Conservation (phyloP, 1,139 yeast genomes). For the Yarrowia galli region DNA sequence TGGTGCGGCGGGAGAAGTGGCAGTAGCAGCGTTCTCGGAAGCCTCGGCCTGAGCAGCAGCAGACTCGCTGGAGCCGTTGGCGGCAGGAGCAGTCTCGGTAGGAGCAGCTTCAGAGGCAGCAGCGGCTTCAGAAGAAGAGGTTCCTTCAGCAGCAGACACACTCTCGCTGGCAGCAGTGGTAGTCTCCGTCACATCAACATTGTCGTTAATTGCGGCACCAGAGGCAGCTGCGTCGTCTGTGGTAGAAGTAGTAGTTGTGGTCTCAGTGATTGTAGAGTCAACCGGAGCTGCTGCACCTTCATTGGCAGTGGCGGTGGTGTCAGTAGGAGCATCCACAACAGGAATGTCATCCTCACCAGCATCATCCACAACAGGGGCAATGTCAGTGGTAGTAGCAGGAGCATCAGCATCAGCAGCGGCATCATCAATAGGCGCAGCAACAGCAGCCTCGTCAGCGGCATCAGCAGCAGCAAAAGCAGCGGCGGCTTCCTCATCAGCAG, state of each 20-base stretch:
- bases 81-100: neutral
- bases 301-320: neutral
- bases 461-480: neutral
- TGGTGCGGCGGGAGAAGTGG: neutral
- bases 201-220: neutral
- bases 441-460: neutral
- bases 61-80: constrained; percentile 1
- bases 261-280: neutral
- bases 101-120: neutral
- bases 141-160: no score
- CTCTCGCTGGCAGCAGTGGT: neutral
- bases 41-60: no score
- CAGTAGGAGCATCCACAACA: neutral
- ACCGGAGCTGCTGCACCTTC: neutral
- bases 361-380: neutral
- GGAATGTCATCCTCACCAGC: neutral
- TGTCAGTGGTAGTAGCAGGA: no score
- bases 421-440: neutral
- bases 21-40: neutral
- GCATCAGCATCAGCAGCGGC: neutral
- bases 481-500: neutral
- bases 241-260: no score
- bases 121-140: neutral
- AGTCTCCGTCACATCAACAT: neutral
- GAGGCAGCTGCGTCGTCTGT: neutral